These are phyloP conservation scores for Helenozyma rhizophorensis DNA, from an alignment of 805 yeast species.

Conservation along the genomic window DNA sequence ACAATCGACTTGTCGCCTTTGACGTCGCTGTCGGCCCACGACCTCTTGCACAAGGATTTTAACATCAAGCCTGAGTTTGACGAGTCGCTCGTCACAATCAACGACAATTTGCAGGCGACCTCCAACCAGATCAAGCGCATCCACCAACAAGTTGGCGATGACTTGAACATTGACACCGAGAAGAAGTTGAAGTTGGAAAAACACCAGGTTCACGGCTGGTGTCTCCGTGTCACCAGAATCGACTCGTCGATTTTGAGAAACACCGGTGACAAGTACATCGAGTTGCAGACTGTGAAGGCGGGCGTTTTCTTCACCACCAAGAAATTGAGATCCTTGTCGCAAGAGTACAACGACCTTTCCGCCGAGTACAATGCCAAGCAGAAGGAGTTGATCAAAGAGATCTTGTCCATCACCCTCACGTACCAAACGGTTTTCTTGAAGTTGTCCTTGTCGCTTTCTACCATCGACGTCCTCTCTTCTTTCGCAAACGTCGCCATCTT, in stretches of 20 bases:
- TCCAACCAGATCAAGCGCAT: constrained; percentile 52
- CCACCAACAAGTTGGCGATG: constrained; percentile 66
- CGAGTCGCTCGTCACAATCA: constrained; percentile 61
- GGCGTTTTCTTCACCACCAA: constrained; percentile 89
- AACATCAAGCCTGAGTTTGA: constrained; percentile 89
- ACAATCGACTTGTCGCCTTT: constrained; percentile 85
- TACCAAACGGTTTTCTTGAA: constrained; percentile 75
- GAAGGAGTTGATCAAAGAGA: constrained; percentile 73
- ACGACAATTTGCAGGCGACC: constrained; percentile 51
- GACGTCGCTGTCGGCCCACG: constrained; percentile 43
- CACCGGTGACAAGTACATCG: constrained; percentile 54
- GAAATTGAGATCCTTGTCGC: constrained; percentile 55
- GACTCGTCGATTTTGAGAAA: constrained; percentile 80
- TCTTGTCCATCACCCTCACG: constrained; percentile 73
- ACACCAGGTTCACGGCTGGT: constrained; percentile 89
- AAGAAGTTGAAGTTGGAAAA: constrained; percentile 87
- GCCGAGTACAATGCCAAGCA: constrained; percentile 73
- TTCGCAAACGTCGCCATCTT: constrained; percentile 78
- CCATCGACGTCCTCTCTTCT: constrained; percentile 76
- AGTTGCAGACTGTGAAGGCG: constrained; percentile 88
- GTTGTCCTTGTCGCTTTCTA: constrained; percentile 59
- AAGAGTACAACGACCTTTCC: constrained; percentile 53
- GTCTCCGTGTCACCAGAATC: constrained; percentile 84
- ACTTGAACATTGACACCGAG: constrained; percentile 75
- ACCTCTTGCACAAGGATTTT: constrained; percentile 56